Evolutionary conservation across 768 basidiomycete species (phyloP), one percentile per base, ranked within the genome.

Genomic region (Phylloporus scabripes): DNA sequence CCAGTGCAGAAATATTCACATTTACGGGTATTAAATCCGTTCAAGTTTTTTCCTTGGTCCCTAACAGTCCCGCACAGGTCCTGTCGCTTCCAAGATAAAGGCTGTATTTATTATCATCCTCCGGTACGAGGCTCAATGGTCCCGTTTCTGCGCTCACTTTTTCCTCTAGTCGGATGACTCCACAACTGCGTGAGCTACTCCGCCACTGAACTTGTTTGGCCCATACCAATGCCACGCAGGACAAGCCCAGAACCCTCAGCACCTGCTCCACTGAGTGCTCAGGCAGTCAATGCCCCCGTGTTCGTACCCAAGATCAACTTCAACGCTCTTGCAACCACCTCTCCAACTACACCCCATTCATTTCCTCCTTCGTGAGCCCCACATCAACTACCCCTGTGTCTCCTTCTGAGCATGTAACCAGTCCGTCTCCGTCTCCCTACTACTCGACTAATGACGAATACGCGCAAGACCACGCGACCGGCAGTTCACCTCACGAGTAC

Each of bases 1-100:
- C 46, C 86, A 92, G 60, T 96, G 92, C 70, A 82, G 88, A 62
- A 95, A 96, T 73, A 82, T 93, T 45, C 72, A 87, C 65, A 93
- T 95, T 54, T 87, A 93, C 63, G 92, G 93, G 92, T 93, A 70
- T 55, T 66, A 3, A 55, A 32, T 5, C 9, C 42, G 28, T 9
- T 29, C 36, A n/a, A 8, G 15, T 31, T 5, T 18, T 7, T 28
- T 7, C 4, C 52, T 24, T 36, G 12, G 12, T 17, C 26, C 24
- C 31, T 57, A 14, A 54, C 43, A n/a, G 15, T 0, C 42, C 17
- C 17, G 23, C 33, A 7, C 49, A 92, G 91, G 36, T 83, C 76
- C 49, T 94, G 92, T 73, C 85, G 87, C 71, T 91, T 77, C 57
- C 81, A 92, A 69, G 86, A 87, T 60, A 87, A 87, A 71, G 88